These are phyloP conservation scores for Conoideocrella luteorostrata DNA, from an alignment of 2,329 filamentous ascomycete species.

Conservation along the genomic window DNA sequence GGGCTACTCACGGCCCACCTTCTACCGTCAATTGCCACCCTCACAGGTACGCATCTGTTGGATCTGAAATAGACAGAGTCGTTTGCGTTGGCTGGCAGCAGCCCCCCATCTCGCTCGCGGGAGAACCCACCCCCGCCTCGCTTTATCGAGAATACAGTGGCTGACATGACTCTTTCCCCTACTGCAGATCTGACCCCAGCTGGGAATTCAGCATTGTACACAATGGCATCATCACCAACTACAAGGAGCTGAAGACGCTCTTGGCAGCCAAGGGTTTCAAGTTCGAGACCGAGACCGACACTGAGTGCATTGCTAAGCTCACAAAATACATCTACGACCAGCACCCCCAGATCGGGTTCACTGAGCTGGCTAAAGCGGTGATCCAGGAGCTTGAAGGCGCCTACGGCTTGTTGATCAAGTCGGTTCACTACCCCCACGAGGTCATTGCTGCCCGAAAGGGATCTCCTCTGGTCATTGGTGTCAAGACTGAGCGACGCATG, in stretches of 20 bases:
- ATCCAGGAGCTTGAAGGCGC: conserved; percentile 98
- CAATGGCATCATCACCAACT: conserved; percentile 99
- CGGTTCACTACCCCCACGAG: conserved; percentile 96
- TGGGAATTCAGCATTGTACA: conserved; percentile 98
- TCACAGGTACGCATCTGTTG: conserved; percentile 80
- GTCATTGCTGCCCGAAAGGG: conserved; percentile 97
- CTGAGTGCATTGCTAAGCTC: conserved; percentile 98
- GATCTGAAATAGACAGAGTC: no score
- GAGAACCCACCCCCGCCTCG: no score
- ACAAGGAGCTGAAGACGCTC: conserved; percentile 97
- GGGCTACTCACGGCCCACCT: conserved; percentile 94
- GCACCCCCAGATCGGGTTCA: conserved; percentile 92
- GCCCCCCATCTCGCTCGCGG: no score
- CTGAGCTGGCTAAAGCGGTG: conserved; percentile 91
- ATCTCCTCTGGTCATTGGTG: conserved; percentile 93
- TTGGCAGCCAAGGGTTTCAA: conserved; percentile 91
- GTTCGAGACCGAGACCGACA: conserved; percentile 99
- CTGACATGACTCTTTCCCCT: conserved; percentile 12
- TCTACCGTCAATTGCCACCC: conserved; percentile 97
- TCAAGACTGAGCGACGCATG: conserved; percentile 97
- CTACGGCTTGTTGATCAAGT: conserved; percentile 96
- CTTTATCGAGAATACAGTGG: not conserved
- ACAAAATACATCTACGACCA: conserved; percentile 97
- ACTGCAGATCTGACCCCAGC: conserved; percentile 72
- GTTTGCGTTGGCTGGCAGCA: no score